Evolutionary conservation across 1,139 yeast genomes (phyloP), one percentile per base, ranked within the genome.

Genomic region (Candida labiduridarum): DNA sequence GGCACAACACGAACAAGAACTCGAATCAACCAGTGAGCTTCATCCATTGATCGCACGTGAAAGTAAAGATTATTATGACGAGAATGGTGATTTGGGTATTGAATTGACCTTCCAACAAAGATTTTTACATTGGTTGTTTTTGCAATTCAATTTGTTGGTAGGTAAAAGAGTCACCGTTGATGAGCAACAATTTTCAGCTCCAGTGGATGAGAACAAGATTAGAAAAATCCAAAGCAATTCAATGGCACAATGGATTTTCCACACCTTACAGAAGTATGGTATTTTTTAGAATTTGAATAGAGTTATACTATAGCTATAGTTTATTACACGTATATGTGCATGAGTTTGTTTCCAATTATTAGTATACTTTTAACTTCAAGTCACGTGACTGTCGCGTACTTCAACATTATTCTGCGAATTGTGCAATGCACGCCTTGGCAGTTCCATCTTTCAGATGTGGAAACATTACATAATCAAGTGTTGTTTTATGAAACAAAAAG

Each of bases 221-320:
- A 47, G 49, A 16, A 45, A 49, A 8, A 52, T 64, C 14, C 53
- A 54, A 18, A 52, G 56, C 6, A 65, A 56, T 33, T 53, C 57
- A 15, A 15, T 67, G 9, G 52, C 59, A 29, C 47, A 45, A 14
- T 64, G 64, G 64, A 44, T 71, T 2, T 72, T 73, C 52, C 58
- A 56, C 34, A 58, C 63, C n/a, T 66, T 67, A 47, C 78, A 73
- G 55, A 61, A 60, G 46, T 59, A 59, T 36, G 75, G 77, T 11
- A 58, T 73, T 16, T 70, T 72, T 50, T 72, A 50, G 36, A 43
- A 19, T 15, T 30, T 30, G 9, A 5, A 25, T 12, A 38, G 22
- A 35, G 8, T 15, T 18, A 14, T 19, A 19, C 22, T 19, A 19
- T 19, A 19, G 22, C 22, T 19, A 19, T 19, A 19, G 22, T 19